Evolutionary conservation across 345 rosid genomes (phyloP).

Genomic region (Erysimum cheiranthoides): DNA sequence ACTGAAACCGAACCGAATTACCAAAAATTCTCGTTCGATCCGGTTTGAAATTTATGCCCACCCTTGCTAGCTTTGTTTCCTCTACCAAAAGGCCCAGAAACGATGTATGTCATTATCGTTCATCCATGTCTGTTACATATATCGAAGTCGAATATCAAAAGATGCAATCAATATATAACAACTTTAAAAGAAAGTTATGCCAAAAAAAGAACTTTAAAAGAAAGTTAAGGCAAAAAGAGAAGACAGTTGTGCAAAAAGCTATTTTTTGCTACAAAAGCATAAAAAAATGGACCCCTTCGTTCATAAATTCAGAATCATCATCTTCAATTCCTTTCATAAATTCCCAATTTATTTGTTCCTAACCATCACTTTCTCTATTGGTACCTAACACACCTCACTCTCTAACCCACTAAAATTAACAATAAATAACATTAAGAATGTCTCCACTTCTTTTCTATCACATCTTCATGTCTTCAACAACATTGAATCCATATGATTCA

Average conservation of each 20-base stretch:
- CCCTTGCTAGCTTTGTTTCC: background rate
- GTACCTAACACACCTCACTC: slow-evolving; percentile 35
- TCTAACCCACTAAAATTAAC: slow-evolving; percentile 36
- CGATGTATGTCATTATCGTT: slow-evolving; percentile 17
- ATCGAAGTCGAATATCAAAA: slow-evolving; percentile 8
- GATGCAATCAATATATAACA: slow-evolving; percentile 29
- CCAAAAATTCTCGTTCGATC: too few relatives aligned
- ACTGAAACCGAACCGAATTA: too few relatives aligned
- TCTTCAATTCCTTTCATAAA: slow-evolving; percentile 40
- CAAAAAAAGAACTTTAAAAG: slow-evolving; percentile 14
- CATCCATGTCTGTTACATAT: background rate
- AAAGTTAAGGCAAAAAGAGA: slow-evolving; percentile 26
- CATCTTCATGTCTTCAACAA: slow-evolving; percentile 26
- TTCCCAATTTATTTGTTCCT: slow-evolving; percentile 27
- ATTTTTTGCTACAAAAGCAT: slow-evolving; percentile 19
- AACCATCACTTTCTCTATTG: slow-evolving; percentile 34
- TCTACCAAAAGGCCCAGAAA: background rate
- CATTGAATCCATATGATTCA: slow-evolving; percentile 14
- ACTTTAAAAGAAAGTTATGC: slow-evolving; percentile 30
- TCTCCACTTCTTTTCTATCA: background rate
- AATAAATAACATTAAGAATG: slow-evolving; percentile 31
- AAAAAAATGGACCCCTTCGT: slow-evolving; percentile 22
- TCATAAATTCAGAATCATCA: slow-evolving; percentile 15
- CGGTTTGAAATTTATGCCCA: too few relatives aligned
- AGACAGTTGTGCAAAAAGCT: slow-evolving; percentile 25